Base-by-base conservation (phyloP, 768 basidiomycete species). In the Amanita fuliginea region DNA sequence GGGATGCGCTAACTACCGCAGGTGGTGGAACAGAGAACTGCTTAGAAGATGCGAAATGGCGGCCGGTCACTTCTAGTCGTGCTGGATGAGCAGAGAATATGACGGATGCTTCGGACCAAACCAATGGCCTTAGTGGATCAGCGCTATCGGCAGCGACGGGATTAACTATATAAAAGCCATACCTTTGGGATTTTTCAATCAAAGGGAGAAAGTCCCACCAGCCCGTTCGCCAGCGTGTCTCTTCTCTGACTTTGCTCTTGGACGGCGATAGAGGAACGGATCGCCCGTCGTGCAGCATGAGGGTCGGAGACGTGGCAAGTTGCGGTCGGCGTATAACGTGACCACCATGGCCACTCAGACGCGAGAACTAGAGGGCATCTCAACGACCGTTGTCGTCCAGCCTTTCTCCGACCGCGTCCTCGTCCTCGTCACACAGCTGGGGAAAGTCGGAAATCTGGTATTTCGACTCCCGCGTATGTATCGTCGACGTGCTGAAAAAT, bases 391-490 rank as follows among this genome's bases (percentile, higher is more conserved):
- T 13, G 55, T 93, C 40, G 61, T 94, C 6, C 91, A 96, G 58
- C 68, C 71, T 0, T 98, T 80, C 61, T 75, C 77, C 47, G 94
- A 97, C 66, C 76, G 90, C 21, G 69, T 80, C 10, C 70, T 98
- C 16, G 81, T 96, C n/a, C 71, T 96, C 19, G 73, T 97, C 47
- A 93, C 91, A 1, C 94, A 98, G 64, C 62, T 90, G 53, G 87
- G 88, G 34, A 94, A 92, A 76, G 83, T 95, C 10, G 94, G 94
- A 49, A 81, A 75, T 60, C 61, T 98, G 67, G 92, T 95, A 60
- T 57, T 6, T 21, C 24, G 10, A 40, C 46, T 45, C 2, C 9
- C 46, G 2, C 11, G 6, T 8, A 35, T 36, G 40, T 13, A 21
- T 43, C 22, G 39, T 48, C 46, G 40, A 5, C 35, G 34, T 16